A percentile compares a stretch with the other conserved stretches of the same genome.
Conservation (phyloP, 176 grass and related monocot genomes). For the Oryza glaberrima region DNA sequence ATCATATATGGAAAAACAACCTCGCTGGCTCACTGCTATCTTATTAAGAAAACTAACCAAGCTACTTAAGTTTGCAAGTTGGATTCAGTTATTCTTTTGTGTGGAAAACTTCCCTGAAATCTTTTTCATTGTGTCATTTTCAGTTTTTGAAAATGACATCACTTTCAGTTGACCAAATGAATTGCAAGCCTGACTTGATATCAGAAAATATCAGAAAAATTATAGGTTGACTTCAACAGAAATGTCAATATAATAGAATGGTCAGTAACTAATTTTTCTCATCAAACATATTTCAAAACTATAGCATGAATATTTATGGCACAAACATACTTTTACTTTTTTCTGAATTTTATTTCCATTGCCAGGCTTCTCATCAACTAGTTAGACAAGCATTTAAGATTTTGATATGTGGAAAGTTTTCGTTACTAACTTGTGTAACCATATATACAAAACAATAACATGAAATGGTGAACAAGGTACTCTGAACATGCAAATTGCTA, state of each 20-base stretch:
- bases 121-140: slow-evolving; percentile 14
- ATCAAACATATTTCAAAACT: neutral
- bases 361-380: slow-evolving; percentile 29
- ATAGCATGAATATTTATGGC: neutral
- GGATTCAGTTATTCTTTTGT: neutral
- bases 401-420: neutral
- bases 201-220: neutral
- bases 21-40: neutral
- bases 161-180: slow-evolving; percentile 20
- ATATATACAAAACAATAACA: neutral
- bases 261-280: neutral
- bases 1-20: slow-evolving; percentile 25
- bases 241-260: slow-evolving; percentile 15
- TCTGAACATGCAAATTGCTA: neutral
- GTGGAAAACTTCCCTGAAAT: neutral
- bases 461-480: neutral
- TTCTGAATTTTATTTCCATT: neutral
- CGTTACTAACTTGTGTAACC: neutral
- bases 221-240: slow-evolving; percentile 37
- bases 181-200: neutral
- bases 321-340: neutral
- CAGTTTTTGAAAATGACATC: slow-evolving; percentile 19
- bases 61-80: neutral
- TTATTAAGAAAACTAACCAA: slow-evolving; percentile 24
- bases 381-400: neutral